Base-by-base conservation (phyloP, 2,329 filamentous ascomycete genomes). In the Aspergillus quadrilineatus region DNA sequence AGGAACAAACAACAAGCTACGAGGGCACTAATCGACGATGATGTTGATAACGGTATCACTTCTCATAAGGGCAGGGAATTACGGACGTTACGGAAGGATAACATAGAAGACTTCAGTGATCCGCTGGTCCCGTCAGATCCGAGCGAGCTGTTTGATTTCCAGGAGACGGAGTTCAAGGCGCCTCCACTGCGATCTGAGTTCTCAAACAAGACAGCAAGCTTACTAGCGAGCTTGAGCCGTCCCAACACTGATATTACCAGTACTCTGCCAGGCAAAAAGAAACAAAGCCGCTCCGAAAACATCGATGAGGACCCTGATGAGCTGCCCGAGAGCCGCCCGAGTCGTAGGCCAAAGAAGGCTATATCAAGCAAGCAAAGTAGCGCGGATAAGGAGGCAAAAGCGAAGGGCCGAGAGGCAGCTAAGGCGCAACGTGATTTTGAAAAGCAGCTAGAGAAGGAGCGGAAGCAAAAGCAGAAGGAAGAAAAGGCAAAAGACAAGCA, bases 401-500 rank as follows among this genome's bases (percentile, higher is more conserved):
- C 83, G 22, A 75, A 74, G 0, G 84, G 85, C 46, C 84, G 80
- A 57, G 81, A 82, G 50, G 69, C 67, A 7, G 63, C 64, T 6
- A 78, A 74, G 58, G 76, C 75, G 22, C 83, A 84, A 61, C 66
- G 68, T 42, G 80, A 82, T 37, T 71, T 75, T 3, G 83, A 87
- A 56, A 85, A 81, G 48, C 80, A 86, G 53, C 73, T 78, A 0
- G 81, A 81, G 48, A 89, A 84, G 55, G 75, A 78, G 52, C 69
- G 70, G 30, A 80, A 78, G 56, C 70, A 70, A 22, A 64, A 68
- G 36, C 59, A 74, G 53, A 79, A 73, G 65, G 84, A 86, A 55
- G 79, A 84, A 50, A 88, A 84, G 60, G 80, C 79, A 0, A 74
- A 76, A 6, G 85, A 90, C 61, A 90, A 87, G 64, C 82, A 86